Evolutionary conservation across 202 grass and related monocot species (phyloP), one percentile per base, ranked within the genome.

Genomic region (Cymbopogon flexuosus): DNA sequence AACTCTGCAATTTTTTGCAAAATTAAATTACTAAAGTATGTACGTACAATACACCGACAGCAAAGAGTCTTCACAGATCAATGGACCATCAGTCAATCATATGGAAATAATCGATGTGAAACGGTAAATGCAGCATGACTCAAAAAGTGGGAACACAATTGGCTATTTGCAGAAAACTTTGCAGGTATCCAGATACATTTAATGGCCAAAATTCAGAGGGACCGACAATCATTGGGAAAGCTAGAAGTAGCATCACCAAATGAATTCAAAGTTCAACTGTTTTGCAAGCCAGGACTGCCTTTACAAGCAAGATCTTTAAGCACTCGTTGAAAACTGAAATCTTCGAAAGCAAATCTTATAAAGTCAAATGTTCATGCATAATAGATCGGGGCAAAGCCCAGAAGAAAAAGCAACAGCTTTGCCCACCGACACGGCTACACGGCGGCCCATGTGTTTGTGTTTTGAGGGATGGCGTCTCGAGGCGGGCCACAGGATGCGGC

Each of bases 1-100:
- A 91, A 91, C 82, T 90, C 96, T 99, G 92, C 30, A 83, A 80
- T 31, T 18, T 81, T 77, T 75, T 39, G 11, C 29, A 65, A 65
- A 39, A 58, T 49, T 60, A 64, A 60, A 71, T 84, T 87, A 87
- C 15, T 66, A 54, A 62, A 31, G 10, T 67, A 60, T 62, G 7
- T 68, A 49, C 37, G 7, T 68, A 49, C 37, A 59, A 52, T 68
- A n/a, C 52, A 23, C 45, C 2, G 13, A 31, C 52, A 31, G 29
- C 49, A 82, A 69, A 67, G 15, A 78, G 12, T 41, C 5, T 24
- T 73, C 59, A 82, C 65, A 73, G 39, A 81, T 85, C 46, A 72
- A 85, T 68, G 65, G 73, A 74, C 68, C 60, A 49, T 69, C 39
- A 73, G 68, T 41, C 73, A 83, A 83, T 82, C 24, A 86, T 79